These are phyloP conservation scores for Colletotrichum sp. DNA, from an alignment of 2,329 filamentous ascomycete species.

Conservation along the genomic window DNA sequence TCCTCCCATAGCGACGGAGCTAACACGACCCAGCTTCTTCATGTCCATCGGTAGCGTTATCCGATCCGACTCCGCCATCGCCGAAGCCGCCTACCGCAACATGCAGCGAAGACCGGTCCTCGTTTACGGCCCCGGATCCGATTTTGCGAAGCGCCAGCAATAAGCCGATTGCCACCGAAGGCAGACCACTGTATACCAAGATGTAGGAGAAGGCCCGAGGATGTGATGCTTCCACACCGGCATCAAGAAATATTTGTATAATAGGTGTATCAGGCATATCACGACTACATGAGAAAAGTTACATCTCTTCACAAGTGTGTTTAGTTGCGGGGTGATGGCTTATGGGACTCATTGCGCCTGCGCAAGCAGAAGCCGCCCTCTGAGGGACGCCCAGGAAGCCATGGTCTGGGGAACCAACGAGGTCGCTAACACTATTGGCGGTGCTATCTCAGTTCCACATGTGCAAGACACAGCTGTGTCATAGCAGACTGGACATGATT, in stretches of 20 bases:
- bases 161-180: not conserved
- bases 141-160: conserved; percentile 23
- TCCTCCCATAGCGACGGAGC: not conserved
- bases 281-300: conserved; percentile 18
- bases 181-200: conserved; percentile 9
- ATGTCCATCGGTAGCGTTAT: conserved; percentile 99
- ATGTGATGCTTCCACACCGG: not conserved
- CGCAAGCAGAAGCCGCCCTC: not conserved
- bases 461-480: not conserved
- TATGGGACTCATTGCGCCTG: not conserved
- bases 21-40: conserved; percentile 71
- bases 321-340: fast-evolving
- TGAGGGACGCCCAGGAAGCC: not conserved
- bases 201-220: conserved; percentile 2
- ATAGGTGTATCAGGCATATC: conserved; percentile 14
- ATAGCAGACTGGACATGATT: not conserved
- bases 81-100: conserved; percentile 76
- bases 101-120: conserved; percentile 79
- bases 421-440: not conserved
- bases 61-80: conserved; percentile 82
- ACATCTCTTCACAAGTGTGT: not conserved
- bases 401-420: not conserved
- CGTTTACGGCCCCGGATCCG: conserved; percentile 46
- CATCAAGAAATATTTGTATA: conserved; percentile 16
- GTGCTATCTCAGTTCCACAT: not conserved